Evolutionary conservation across 306 rosid genomes (phyloP).

Genomic region (Vigna angularis): DNA sequence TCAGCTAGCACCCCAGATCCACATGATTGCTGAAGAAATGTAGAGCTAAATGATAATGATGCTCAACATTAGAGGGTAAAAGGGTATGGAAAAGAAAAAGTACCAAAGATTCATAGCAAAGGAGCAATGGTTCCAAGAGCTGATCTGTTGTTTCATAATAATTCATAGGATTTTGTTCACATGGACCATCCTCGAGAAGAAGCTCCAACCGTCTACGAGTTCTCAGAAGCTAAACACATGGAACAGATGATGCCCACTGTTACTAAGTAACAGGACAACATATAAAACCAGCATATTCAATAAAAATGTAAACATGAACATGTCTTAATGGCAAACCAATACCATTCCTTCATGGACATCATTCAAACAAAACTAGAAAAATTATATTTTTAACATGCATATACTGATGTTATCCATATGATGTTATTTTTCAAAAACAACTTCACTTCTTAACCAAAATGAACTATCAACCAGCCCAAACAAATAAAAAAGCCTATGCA

Average conservation of each 20-base stretch:
- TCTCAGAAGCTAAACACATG: slow-evolving; percentile 68
- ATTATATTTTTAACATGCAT: background rate
- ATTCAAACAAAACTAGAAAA: slow-evolving; percentile 28
- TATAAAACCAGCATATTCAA: slow-evolving; percentile 5
- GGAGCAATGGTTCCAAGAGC: slow-evolving; percentile 79
- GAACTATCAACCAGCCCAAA: slow-evolving; percentile 7
- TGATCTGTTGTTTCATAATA: slow-evolving; percentile 77
- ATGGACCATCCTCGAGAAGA: slow-evolving; percentile 78
- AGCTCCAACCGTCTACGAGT: slow-evolving; percentile 76
- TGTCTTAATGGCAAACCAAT: slow-evolving; percentile 21
- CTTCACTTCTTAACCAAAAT: slow-evolving; percentile 13
- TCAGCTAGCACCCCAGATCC: slow-evolving; percentile 88
- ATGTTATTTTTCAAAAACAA: background rate
- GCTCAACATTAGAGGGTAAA: slow-evolving; percentile 16
- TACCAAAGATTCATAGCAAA: slow-evolving; percentile 91
- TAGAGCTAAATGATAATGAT: slow-evolving; percentile 19
- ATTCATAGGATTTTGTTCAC: slow-evolving; percentile 66
- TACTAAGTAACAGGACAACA: background rate
- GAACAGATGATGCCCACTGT: slow-evolving; percentile 32
- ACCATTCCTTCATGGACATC: slow-evolving; percentile 19
- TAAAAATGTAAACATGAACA: slow-evolving; percentile 6
- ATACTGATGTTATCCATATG: background rate
- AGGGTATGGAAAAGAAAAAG: slow-evolving; percentile 21
- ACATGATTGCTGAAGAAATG: slow-evolving; percentile 77
- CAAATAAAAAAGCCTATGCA: background rate